A percentile compares a stretch with the other conserved stretches of the same genome.
Conservation (phyloP, 2,329 filamentous ascomycete genomes). For the Diaporthe australafricana region DNA sequence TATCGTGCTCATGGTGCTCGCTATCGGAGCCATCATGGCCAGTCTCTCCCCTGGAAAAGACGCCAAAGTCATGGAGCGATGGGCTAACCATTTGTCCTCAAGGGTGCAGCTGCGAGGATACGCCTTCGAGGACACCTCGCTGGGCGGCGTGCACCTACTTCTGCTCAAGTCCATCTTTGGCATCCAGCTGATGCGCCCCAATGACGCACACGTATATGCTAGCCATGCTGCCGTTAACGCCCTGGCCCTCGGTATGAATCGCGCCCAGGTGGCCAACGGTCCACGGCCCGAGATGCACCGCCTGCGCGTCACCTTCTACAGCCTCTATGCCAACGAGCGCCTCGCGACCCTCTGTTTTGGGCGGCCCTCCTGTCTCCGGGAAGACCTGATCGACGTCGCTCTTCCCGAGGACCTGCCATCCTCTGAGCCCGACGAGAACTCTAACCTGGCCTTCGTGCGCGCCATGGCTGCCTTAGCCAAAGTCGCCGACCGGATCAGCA, state of each 20-base stretch:
- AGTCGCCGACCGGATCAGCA: background rate
- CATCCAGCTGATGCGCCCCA: slow-evolving; percentile 16
- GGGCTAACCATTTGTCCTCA: background rate
- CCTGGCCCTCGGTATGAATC: background rate
- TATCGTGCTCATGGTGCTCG: slow-evolving; percentile 6
- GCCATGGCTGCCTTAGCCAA: background rate
- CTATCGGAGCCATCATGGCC: slow-evolving; percentile 6
- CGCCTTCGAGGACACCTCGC: slow-evolving; percentile 9
- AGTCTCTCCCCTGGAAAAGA: background rate
- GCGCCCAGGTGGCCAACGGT: background rate
- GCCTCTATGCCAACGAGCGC: slow-evolving; percentile 5
- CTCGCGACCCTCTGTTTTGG: slow-evolving; percentile 2
- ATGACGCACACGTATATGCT: background rate
- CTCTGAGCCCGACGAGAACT: background rate
- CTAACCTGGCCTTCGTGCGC: background rate
- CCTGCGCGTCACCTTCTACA: slow-evolving; percentile 4
- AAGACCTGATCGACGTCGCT: background rate
- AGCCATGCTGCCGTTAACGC: slow-evolving; percentile 6
- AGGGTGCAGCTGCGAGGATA: background rate
- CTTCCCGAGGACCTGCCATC: background rate
- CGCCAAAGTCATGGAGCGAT: background rate
- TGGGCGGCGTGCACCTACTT: background rate
- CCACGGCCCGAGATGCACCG: slow-evolving; percentile 18
- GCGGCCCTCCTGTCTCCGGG: background rate
- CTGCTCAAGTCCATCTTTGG: slow-evolving; percentile 11